A percentile compares a stretch with the other conserved stretches of the same genome.
Conservation (phyloP, 345 rosid genomes). For the Cardamine resedifolia region DNA sequence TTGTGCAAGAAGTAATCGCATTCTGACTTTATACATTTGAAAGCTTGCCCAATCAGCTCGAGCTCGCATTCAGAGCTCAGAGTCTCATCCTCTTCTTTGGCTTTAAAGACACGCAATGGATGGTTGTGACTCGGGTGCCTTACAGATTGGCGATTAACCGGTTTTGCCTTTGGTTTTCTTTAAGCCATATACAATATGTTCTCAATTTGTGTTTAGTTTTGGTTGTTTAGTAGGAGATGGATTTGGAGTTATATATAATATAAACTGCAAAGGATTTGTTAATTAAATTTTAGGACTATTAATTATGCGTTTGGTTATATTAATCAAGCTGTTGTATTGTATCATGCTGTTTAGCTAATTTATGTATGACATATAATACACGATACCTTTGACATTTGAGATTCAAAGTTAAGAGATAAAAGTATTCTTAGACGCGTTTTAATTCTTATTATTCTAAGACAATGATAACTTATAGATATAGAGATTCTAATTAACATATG, state of each 20-base stretch:
- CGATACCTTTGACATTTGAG: background rate
- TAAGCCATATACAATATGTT: background rate
- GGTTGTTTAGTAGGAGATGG: background rate
- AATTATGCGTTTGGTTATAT: background rate
- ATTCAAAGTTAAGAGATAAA: background rate
- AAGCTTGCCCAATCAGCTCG: background rate
- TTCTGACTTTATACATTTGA: background rate
- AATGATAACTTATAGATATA: slow-evolving; percentile 11
- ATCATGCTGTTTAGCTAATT: background rate
- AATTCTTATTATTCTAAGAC: background rate
- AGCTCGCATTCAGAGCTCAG: slow-evolving; percentile 8
- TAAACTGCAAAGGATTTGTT: background rate
- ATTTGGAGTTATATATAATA: background rate
- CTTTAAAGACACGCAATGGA: slow-evolving; percentile 6
- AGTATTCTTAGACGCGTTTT: background rate
- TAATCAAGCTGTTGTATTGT: slow-evolving; percentile 7
- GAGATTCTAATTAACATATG: background rate
- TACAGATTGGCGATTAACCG: slow-evolving; percentile 12
- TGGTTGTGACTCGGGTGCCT: slow-evolving; percentile 1
- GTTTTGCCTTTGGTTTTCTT: background rate
- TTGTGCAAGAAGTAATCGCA: slow-evolving; percentile 10
- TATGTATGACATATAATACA: background rate
- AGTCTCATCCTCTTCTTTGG: background rate
- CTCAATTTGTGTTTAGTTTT: background rate
- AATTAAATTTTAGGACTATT: background rate